phyloP scores from a whole-genome alignment of 2,329 filamentous ascomycete species.

The Fusarium devonianum region DNA sequence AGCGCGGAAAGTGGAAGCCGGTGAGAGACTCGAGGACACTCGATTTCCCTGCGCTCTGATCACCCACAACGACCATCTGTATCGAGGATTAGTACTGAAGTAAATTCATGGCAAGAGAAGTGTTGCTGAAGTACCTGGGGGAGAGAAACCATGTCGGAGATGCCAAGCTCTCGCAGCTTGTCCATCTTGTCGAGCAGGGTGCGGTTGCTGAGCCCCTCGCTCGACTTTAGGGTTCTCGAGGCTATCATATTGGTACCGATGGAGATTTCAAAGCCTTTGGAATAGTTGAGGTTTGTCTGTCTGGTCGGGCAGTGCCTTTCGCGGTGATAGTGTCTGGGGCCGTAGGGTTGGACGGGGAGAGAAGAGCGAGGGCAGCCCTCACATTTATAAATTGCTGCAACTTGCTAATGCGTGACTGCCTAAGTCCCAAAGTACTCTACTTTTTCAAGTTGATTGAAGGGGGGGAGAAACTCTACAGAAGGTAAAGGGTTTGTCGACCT shows the following conservation, averaged over 20 bases:
- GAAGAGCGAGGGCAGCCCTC: no score
- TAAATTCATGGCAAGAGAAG: neutral
- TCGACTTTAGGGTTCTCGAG: neutral
- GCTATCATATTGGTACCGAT: slow-evolving; percentile 14
- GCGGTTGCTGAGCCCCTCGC: slow-evolving; percentile 31
- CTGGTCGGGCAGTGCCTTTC: no score
- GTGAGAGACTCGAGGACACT: slow-evolving; percentile 76
- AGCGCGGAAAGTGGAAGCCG: slow-evolving; percentile 56
- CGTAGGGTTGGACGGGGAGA: no score
- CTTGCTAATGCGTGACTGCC: neutral
- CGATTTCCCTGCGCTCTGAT: slow-evolving; percentile 86
- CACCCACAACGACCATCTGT: slow-evolving; percentile 84
- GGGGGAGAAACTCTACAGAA: neutral
- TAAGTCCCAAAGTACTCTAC: neutral
- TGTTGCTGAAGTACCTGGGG: slow-evolving; percentile 72
- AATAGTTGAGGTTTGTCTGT: neutral
- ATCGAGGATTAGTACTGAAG: neutral
- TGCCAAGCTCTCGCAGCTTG: slow-evolving; percentile 50
- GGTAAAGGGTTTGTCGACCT: neutral
- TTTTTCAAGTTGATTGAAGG: no score
- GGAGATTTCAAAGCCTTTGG: neutral
- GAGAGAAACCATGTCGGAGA: slow-evolving; percentile 47
- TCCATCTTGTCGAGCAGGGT: slow-evolving; percentile 49
- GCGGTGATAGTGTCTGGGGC: no score
- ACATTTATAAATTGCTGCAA: neutral